phyloP scores from a whole-genome alignment of 495 filamentous ascomycete genomes.

The Recurvomyces mirabilis region DNA sequence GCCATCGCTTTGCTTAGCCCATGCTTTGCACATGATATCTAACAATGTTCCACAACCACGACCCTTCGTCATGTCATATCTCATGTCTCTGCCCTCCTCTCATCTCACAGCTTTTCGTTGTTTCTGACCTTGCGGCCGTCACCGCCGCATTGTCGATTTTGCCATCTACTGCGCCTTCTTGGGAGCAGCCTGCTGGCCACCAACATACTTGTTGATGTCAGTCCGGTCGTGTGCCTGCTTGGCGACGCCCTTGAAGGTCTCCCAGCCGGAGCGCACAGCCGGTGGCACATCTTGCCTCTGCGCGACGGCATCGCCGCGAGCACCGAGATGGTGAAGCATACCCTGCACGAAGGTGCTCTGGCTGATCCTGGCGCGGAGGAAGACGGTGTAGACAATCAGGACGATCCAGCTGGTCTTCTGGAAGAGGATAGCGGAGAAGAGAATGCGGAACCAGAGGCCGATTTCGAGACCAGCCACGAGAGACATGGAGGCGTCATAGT shows the following conservation, averaged over 20 bases:
- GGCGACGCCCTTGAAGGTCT: constrained; percentile 58
- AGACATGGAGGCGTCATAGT: constrained; percentile 64
- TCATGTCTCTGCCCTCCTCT: no score
- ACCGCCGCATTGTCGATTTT: background rate
- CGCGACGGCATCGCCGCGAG: constrained; percentile 65
- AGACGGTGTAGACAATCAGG: constrained; percentile 71
- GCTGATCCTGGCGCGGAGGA: constrained; percentile 79
- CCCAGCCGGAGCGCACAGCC: constrained; percentile 72
- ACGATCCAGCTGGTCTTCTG: constrained; percentile 83
- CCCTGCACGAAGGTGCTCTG: constrained; percentile 87
- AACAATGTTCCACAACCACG: no score
- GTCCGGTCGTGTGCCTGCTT: constrained; percentile 68
- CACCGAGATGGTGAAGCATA: constrained; percentile 59
- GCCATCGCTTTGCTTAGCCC: no score
- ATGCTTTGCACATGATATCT: no score
- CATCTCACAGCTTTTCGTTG: no score
- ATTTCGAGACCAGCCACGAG: constrained; percentile 38
- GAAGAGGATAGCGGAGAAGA: constrained; percentile 71
- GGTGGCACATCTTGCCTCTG: constrained; percentile 83
- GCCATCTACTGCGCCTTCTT: constrained; percentile 43
- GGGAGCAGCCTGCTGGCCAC: constrained; percentile 36
- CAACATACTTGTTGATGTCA: constrained; percentile 59
- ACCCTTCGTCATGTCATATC: no score
- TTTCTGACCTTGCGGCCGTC: constrained; percentile 6
- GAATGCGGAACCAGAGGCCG: constrained; percentile 68